Percentiles rank a stretch among this genome's conserved stretches.
Conservation (phyloP, 257 asterid genomes). For the Cruciata laevipes region DNA sequence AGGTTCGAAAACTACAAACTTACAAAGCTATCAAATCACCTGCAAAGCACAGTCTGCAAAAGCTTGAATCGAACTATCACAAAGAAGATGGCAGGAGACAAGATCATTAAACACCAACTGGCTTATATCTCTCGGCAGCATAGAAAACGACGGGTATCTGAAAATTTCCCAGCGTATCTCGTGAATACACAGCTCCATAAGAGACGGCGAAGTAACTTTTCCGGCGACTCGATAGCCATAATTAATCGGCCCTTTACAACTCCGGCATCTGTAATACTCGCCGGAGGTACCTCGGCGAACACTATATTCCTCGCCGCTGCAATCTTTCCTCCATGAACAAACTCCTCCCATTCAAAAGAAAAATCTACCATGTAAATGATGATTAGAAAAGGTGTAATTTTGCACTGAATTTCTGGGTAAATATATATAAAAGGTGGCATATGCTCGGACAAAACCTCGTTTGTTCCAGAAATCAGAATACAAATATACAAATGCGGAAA, state of each 20-base stretch:
- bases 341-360: constrained; percentile 68
- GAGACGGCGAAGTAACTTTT: constrained; percentile 50
- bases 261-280: constrained; percentile 60
- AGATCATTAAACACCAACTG: constrained; percentile 85
- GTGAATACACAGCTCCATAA: constrained; percentile 72
- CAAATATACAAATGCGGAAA: too few relatives aligned
- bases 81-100: constrained; percentile 55
- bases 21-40: constrained; percentile 35
- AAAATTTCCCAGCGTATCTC: constrained; percentile 68
- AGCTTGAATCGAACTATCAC: constrained; percentile 52
- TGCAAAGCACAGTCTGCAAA: constrained; percentile 92
- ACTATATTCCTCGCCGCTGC: constrained; percentile 54
- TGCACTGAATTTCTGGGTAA: background rate
- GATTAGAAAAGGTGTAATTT: background rate
- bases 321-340: constrained; percentile 88
- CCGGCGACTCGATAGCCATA: constrained; percentile 37
- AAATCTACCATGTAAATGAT: background rate
- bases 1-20: constrained; percentile 1
- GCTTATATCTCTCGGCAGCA: constrained; percentile 90
- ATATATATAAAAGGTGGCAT: background rate
- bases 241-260: constrained; percentile 55
- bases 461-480: background rate
- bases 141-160: constrained; percentile 55
- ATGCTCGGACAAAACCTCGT: background rate
- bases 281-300: constrained; percentile 58